A percentile compares a stretch with the other conserved stretches of the same genome.
Conservation (phyloP, 495 filamentous ascomycete species). For the Cercophora scortea region DNA sequence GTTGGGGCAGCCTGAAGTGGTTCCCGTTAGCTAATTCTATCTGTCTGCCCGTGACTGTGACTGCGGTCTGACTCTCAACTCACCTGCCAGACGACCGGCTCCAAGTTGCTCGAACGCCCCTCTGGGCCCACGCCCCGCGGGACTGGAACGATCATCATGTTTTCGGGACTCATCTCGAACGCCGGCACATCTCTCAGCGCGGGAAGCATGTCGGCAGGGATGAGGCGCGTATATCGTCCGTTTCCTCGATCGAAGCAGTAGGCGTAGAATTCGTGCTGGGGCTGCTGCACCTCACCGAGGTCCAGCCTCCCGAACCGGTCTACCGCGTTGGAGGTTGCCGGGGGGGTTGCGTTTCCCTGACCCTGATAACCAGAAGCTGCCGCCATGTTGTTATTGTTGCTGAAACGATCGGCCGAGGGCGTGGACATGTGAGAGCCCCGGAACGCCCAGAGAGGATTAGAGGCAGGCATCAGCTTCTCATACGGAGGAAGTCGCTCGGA, state of each 20-base stretch:
- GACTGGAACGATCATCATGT: slow-evolving; percentile 35
- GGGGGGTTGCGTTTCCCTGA: too few relatives aligned
- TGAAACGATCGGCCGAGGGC: too few relatives aligned
- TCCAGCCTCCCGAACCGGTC: neutral
- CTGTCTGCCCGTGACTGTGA: neutral
- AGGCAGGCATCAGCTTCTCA: too few relatives aligned
- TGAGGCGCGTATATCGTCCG: slow-evolving; percentile 51
- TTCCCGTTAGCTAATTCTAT: neutral
- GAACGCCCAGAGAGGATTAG: too few relatives aligned
- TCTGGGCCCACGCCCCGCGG: slow-evolving; percentile 25
- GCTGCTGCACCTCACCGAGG: neutral
- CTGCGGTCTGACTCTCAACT: slow-evolving; percentile 1
- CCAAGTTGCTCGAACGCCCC: slow-evolving; percentile 26
- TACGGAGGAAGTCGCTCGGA: too few relatives aligned
- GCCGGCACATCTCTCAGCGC: slow-evolving; percentile 26
- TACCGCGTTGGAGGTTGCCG: too few relatives aligned
- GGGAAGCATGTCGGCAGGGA: slow-evolving; percentile 60
- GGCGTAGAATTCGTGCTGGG: slow-evolving; percentile 12
- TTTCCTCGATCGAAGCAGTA: slow-evolving; percentile 53
- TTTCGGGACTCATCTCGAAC: slow-evolving; percentile 15
- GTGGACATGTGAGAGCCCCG: too few relatives aligned
- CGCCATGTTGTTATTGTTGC: too few relatives aligned
- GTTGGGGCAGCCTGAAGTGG: neutral
- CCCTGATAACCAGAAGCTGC: too few relatives aligned
- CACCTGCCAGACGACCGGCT: slow-evolving; percentile 13